Evolutionary conservation across 768 basidiomycete species (phyloP), one percentile per base, ranked within the genome.

Genomic region (Boletus vinaceobasis): DNA sequence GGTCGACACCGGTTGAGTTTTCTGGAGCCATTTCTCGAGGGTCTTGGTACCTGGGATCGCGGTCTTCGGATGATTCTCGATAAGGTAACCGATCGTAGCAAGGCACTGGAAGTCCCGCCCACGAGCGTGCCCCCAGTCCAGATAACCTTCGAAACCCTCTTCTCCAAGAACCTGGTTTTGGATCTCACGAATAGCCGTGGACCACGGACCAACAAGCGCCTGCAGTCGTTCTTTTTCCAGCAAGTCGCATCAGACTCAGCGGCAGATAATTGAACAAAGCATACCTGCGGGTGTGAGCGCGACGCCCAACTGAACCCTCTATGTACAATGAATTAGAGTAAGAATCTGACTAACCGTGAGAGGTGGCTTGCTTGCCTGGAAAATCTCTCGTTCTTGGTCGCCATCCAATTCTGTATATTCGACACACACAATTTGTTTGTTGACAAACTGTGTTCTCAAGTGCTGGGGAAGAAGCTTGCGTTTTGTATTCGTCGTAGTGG

Each of bases 301-400:
- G 35, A 82, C 75, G 7, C 81, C 80, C 19, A 79, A 59, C 60
- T 82, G 80, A 33, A 82, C 80, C 42, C 80, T 75, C 79, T 81
- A 42, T 50, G 21, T 37, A 31, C 17, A 19, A 32, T 13, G n/a
- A 46, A 47, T 17, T 13, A 40, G 23, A 42, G 33, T 56, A 52
- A 50, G 35, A 35, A 53, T 14, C 37, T 13, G 36, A 43, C 14
- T 5, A 33, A 48, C 4, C 4, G 32, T 36, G 14, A 17, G 27
- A 47, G 42, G 13, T 19, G 37, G 27, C 11, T 50, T 33, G 56
- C 73, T 39, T 57, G 75, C 82, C 73, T 81, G 77, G 58, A 87
- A 90, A 26, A 87, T 82, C 61, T 86, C 87, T 29, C 85, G 77
- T 59, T 88, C 88, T 62, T 81, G 78, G 47, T 81, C 76, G 7